Base-by-base conservation (phyloP, 768 basidiomycete genomes). In the Trametes meyenii region DNA sequence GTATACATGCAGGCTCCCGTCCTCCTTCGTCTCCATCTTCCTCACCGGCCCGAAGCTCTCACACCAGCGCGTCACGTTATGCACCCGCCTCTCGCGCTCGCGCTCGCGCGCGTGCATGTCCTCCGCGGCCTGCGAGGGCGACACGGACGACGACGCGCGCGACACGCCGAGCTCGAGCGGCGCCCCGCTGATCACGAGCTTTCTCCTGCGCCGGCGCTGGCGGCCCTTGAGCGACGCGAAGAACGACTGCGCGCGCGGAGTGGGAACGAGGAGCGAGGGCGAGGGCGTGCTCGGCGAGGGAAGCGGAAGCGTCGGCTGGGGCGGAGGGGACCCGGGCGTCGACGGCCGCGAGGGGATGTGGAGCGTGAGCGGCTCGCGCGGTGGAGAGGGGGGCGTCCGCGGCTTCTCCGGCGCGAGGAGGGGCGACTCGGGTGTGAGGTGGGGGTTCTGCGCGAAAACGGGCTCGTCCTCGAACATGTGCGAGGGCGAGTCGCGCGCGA, bases 1-100 rank as follows among this genome's bases (percentile, higher is more conserved):
- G 44, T 69, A 68, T 38, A 72, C 69, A 44, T 72, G 71, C 51
- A 72, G 29, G 50, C 64, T 68, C 23, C 69, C 71, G 58, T 70
- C 68, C 2, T 55, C 60, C 68, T 63, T 63, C 38, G 60, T 58
- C 61, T 70, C 68, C 39, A 70, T 58, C 50, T 64, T 66, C 21
- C 67, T 24, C 54, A 70, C 50, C 35, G 66, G 58, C 24, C 71
- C 71, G 44, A 72, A 69, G 61, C 63, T 61, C 66, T 69, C 65
- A 61, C 69, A 72, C 71, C 71, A 72, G 23, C 29, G 50, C 49
- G 66, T 39, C 7, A 70, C 58, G 39, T 61, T 66, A 44, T 68
- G 63, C 50, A 65, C 61, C 24, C 68, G 56, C 43, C 57, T 35
- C 61, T 60, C 53, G 54, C 48, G 53, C 48, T 69, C 68, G 13